Base-by-base conservation (phyloP, 768 basidiomycete genomes). In the Auricularia cornea region DNA sequence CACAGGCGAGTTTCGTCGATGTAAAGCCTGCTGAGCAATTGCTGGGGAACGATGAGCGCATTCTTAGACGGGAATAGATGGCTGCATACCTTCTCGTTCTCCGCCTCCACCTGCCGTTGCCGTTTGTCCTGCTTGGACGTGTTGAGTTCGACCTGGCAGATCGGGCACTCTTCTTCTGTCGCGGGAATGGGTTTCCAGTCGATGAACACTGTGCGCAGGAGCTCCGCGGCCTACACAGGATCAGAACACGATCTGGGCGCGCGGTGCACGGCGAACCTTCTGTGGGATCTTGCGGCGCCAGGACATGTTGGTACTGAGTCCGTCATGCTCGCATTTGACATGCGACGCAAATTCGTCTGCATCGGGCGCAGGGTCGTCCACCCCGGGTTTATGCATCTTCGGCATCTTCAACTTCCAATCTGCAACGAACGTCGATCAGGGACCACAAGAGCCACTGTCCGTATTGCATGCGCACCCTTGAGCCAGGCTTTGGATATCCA, bases 401-500 rank as follows among this genome's bases (percentile, higher is more conserved):
- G 92, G 92, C 68, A 81, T 87, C 54, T 73, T 69, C 60, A 83
- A 73, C 70, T 78, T 78, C 92, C 92, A 94, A 71, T 91, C 92
- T 94, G 66, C 63, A 61, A 23, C 32, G n/a, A 59, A 29, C 68
- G 64, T 28, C 23, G 28, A 26, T n/a, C 3, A 54, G 64, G 64
- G 2, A 57, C 3, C 8, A 6, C 12, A 14, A 31, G 3, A 18
- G 31, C 28, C 31, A 40, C n/a, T 51, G 40, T 59, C 52, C 52
- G 59, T 20, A 31, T 40, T 66, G 18, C 32, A 48, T 52, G 63
- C 72, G 18, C 63, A 88, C 91, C 91, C 82, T 81, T 88, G 3
- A 89, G 72, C 92, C 92, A 94, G 5, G 75, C 72, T 70, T 87
- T 91, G 0, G 92, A 93, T 69, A 93, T 83, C 86, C 87, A 90